phyloP scores from a whole-genome alignment of 768 basidiomycete genomes.

The Lentinula sp. region DNA sequence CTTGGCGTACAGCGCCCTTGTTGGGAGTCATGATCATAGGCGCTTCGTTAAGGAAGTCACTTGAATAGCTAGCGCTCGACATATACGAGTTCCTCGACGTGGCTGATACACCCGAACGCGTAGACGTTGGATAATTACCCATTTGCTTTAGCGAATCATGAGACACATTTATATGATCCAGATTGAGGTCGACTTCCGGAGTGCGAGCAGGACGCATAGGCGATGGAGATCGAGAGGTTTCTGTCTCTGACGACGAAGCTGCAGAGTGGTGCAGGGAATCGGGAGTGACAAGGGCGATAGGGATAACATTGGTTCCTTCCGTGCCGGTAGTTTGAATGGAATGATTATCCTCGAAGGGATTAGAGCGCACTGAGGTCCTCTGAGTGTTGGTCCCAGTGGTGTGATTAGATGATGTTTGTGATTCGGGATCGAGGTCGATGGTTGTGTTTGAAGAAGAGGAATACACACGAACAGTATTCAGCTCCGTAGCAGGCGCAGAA shows the following conservation, averaged over 20 bases:
- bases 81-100: conserved; percentile 60
- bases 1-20: conserved; percentile 60
- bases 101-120: conserved; percentile 47
- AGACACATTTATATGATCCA: conserved; percentile 59
- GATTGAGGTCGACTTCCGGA: conserved; percentile 55
- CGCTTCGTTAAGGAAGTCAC: conserved; percentile 75
- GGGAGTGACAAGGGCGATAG: conserved; percentile 73
- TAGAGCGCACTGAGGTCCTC: conserved; percentile 32
- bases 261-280: conserved; percentile 24
- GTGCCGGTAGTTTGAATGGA: conserved; percentile 83
- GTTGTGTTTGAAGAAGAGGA: conserved; percentile 40
- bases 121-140: conserved; percentile 39
- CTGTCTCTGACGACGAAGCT: conserved; percentile 20
- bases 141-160: conserved; percentile 39
- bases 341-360: conserved; percentile 73
- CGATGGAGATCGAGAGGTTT: conserved; percentile 32
- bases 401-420: conserved; percentile 25
- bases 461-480: conserved; percentile 43
- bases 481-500: conserved; percentile 20
- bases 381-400: conserved; percentile 17
- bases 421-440: conserved; percentile 56
- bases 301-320: conserved; percentile 80
- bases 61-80: conserved; percentile 69
- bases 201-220: conserved; percentile 54
- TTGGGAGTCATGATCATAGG: conserved; percentile 76